Base-by-base conservation (phyloP, 1,284 basidiomycete genomes). In the Fomitiporia mediterranea region DNA sequence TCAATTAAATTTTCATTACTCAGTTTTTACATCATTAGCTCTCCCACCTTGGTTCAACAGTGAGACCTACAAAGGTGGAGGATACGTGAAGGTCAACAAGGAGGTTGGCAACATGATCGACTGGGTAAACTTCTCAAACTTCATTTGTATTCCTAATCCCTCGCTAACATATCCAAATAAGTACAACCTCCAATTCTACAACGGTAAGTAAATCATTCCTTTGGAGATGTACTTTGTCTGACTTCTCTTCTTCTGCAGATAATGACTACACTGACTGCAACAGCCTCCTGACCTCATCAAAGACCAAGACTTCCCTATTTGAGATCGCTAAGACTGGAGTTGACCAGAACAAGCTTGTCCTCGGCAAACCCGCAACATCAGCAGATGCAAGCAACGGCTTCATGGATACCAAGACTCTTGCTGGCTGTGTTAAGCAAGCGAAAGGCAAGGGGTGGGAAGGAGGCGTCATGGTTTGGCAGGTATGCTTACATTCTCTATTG, bases 301-400 rank as follows among this genome's bases (percentile, higher is more conserved):
- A 51, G 15, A 64, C 65, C 9, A 51, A 64, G 9, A 60, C 66
- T 9, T 53, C 65, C 15, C 19, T 67, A 32, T 62, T 67, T 55
- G 53, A 67, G 54, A 67, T 67, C 40, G 56, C 59, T 23, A 52
- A 57, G 1, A 46, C 51, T 32, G 63, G 65, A 15, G 60, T 67
- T 27, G 40, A 48, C 8, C 40, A 62, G 13, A 61, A 62, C 54
- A 67, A 67, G 58, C 43, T 66, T 13, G 61, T 67, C 17, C 60
- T 67, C 37, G 66, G 66, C 34, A 67, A 67, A 55, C 63, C 64
- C 11, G 65, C 57, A 9, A 50, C 32, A 9, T 7, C 51, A 1
- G 44, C 34, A 4, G 65, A 66, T 48, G 65, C 62, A 3, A 58
- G 19, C 9, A 60, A 60, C 42, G 66, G 66, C 2, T 64, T 51